Evolutionary conservation across 108 stramenopile genomes (phyloP).

Genomic region (Pseudonitzschia multiseries): DNA sequence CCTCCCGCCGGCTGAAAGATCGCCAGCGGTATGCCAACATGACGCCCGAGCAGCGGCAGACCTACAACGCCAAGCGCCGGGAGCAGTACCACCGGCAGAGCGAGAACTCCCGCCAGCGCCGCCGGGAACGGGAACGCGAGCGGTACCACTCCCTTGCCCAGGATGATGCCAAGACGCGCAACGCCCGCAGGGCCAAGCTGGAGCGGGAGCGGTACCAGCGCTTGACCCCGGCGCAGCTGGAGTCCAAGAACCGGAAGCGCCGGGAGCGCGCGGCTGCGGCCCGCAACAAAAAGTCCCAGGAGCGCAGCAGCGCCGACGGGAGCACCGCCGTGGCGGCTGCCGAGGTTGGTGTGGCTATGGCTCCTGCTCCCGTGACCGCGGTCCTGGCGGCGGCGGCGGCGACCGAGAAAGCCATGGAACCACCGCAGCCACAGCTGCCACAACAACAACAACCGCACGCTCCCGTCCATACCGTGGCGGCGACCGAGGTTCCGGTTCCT

Average conservation of each 20-base stretch:
- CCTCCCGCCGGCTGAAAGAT: slow-evolving; percentile 77
- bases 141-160: slow-evolving; percentile 69
- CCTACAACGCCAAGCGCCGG: slow-evolving; percentile 81
- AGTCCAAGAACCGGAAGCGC: slow-evolving; percentile 66
- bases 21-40: slow-evolving; percentile 79
- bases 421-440: too few relatives aligned
- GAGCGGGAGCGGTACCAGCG: slow-evolving; percentile 84
- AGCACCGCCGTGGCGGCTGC: slow-evolving; percentile 4
- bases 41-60: slow-evolving; percentile 71
- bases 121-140: slow-evolving; percentile 69
- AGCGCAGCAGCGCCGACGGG: slow-evolving; percentile 11
- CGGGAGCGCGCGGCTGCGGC: slow-evolving; percentile 71
- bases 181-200: slow-evolving; percentile 74
- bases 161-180: slow-evolving; percentile 59
- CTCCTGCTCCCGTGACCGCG: slow-evolving; percentile 6
- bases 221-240: slow-evolving; percentile 62
- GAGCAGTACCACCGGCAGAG: slow-evolving; percentile 84
- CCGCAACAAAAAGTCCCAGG: slow-evolving; percentile 42
- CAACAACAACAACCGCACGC: too few relatives aligned
- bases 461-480: background rate
- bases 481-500: background rate
- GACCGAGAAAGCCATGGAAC: too few relatives aligned
- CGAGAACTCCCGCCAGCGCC: slow-evolving; percentile 61
- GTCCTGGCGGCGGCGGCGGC: slow-evolving; percentile 3
- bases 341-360: slow-evolving; percentile 4